Evolutionary conservation across 805 yeast genomes (phyloP), one percentile per base, ranked within the genome.

Genomic region (Candida insectalens): DNA sequence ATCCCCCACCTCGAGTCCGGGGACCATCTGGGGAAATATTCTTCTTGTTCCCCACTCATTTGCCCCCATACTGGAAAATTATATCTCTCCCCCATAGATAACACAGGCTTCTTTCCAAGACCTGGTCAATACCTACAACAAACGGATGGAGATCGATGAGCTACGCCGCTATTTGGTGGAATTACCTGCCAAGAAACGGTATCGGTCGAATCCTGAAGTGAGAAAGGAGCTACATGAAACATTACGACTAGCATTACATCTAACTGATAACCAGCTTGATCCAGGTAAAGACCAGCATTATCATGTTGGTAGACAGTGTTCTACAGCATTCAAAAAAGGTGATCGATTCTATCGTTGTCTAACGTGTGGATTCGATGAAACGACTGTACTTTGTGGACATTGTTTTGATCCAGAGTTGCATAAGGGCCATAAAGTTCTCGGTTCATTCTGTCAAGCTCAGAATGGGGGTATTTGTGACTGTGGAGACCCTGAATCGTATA

Each of bases 401-500:
- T 88, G 97, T 51, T 88, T 65, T 57, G 73, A 77, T 32, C 73
- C 76, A 3, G 74, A 71, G 4, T 65, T 69, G 36, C 97, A 88
- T 55, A 49, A 51, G 23, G 89, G 75, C 29, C 97, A 88, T 53
- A 70, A 74, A 30, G 77, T 82, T 6, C 71, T 77, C 36, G 69
- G 75, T 13, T 64, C 73, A 26, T 73, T 82, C 5, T 71, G 79
- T 37, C 72, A 71, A 28, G 63, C 83, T 34, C 81, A 74, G 39
- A 80, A 67, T 38, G 72, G 88, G 25, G 92, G 92, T 0, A 81
- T 79, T 14, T 82, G 94, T 52, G 95, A 84, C 49, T 84, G 95
- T 53, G 95, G 95, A 4, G 95, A 85, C 47, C 72, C 76, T 0
- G 94, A 83, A 48, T 94, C 94, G 0, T 85, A 94, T 87, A 54